A percentile compares a stretch with the other conserved stretches of the same genome.
Conservation (phyloP, 73 alveolate species). For the Blepharisma japonicum region DNA sequence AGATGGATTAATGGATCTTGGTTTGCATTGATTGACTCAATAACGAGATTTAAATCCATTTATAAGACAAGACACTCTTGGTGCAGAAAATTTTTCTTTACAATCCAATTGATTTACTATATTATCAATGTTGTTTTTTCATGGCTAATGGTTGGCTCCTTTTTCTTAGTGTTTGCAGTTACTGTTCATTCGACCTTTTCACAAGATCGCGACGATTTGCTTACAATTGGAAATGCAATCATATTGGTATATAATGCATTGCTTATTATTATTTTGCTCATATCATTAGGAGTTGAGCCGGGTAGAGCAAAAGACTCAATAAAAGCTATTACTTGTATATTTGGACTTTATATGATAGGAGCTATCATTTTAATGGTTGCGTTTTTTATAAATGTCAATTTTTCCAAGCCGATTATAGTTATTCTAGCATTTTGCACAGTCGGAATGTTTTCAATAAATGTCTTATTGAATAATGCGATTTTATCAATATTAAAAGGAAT, state of each 20-base stretch:
- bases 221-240: neutral
- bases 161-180: neutral
- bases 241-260: neutral
- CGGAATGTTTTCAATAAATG: neutral
- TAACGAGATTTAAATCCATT: neutral
- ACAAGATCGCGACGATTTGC: neutral
- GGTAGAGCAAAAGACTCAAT: conserved; percentile 4
- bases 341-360: neutral
- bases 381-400: too few species aligned
- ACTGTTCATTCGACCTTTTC: neutral
- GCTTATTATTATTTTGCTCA: neutral
- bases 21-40: conserved; percentile 24
- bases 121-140: neutral
- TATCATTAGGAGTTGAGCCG: conserved; percentile 13
- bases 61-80: neutral
- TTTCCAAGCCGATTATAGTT: too few species aligned
- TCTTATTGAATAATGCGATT: neutral
- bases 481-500: neutral
- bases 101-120: neutral
- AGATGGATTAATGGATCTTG: conserved; percentile 38
- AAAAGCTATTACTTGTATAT: neutral
- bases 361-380: too few species aligned
- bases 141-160: conserved; percentile 30
- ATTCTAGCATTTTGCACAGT: neutral
- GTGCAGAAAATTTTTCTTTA: conserved; percentile 22